phyloP scores from a whole-genome alignment of 2,329 filamentous ascomycete genomes.

The Sporothrix brunneoviolacea region DNA sequence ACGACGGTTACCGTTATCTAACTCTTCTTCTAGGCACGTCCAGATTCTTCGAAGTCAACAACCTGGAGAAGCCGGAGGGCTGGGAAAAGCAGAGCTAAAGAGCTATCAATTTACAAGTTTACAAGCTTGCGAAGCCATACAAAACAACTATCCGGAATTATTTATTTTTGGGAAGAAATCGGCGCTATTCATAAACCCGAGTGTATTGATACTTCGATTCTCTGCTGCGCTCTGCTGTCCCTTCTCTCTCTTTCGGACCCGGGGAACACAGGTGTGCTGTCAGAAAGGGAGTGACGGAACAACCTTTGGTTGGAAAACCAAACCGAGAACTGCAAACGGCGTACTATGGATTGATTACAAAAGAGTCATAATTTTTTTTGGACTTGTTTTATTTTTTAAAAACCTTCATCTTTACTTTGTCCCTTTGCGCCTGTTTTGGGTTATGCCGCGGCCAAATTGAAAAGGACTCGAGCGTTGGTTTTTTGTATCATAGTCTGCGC shows the following conservation, averaged over 20 bases:
- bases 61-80: slow-evolving; percentile 74
- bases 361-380: background rate
- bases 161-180: background rate
- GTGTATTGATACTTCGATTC: background rate
- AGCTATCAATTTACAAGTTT: background rate
- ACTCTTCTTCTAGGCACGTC: slow-evolving; percentile 59
- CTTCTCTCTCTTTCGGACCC: background rate
- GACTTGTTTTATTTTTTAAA: background rate
- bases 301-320: slow-evolving; percentile 2
- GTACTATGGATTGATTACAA: slow-evolving; percentile 3
- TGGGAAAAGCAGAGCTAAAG: slow-evolving; percentile 63
- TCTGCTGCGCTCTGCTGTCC: background rate
- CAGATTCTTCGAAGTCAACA: slow-evolving; percentile 77
- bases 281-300: background rate
- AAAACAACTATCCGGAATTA: background rate
- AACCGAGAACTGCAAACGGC: slow-evolving; percentile 8
- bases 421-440: background rate
- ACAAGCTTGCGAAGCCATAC: too few relatives aligned
- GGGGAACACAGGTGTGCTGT: background rate
- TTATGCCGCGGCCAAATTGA: background rate
- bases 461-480: background rate
- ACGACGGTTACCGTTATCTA: background rate
- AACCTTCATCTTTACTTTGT: background rate
- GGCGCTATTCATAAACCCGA: background rate
- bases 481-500: too few relatives aligned